These are phyloP conservation scores for Copromyces sp. DNA, from an alignment of 495 filamentous ascomycete species.

Conservation along the genomic window DNA sequence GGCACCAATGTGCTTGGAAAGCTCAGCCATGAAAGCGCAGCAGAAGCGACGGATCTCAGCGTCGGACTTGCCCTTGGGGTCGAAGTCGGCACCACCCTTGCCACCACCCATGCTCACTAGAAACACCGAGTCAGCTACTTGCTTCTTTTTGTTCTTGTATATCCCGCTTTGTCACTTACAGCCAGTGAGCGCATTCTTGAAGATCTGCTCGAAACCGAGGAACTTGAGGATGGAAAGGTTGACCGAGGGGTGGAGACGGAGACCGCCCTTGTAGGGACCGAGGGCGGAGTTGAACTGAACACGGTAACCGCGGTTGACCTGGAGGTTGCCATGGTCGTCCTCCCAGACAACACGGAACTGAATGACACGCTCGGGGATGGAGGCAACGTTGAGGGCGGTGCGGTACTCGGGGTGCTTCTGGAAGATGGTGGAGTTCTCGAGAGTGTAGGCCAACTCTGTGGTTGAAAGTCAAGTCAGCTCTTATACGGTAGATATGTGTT, in stretches of 20 bases:
- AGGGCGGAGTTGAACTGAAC: conserved; percentile 99
- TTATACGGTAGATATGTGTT: not conserved
- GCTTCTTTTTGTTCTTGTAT: not conserved
- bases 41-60: conserved; percentile 98
- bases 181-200: conserved; percentile 99
- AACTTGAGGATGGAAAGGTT: conserved; percentile 98
- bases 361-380: conserved; percentile 90
- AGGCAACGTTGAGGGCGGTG: conserved; percentile 76
- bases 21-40: conserved; percentile 88
- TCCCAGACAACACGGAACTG: conserved; percentile 98
- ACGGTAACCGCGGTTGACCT: conserved; percentile 93
- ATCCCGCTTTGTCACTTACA: conserved; percentile 44
- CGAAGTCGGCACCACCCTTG: conserved; percentile 97
- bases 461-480: conserved; percentile 1
- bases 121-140: conserved; percentile 14
- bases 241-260: conserved; percentile 91
- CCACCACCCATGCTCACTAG: conserved; percentile 94
- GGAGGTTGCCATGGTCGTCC: conserved; percentile 76
- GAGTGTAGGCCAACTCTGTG: conserved; percentile 82
- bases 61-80: conserved; percentile 98
- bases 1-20: conserved; percentile 90
- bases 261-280: conserved; percentile 95
- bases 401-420: conserved; percentile 87
- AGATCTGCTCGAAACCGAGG: conserved; percentile 98
- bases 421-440: conserved; percentile 90